Base-by-base conservation (phyloP, 768 basidiomycete genomes). In the Lentinula sp. region DNA sequence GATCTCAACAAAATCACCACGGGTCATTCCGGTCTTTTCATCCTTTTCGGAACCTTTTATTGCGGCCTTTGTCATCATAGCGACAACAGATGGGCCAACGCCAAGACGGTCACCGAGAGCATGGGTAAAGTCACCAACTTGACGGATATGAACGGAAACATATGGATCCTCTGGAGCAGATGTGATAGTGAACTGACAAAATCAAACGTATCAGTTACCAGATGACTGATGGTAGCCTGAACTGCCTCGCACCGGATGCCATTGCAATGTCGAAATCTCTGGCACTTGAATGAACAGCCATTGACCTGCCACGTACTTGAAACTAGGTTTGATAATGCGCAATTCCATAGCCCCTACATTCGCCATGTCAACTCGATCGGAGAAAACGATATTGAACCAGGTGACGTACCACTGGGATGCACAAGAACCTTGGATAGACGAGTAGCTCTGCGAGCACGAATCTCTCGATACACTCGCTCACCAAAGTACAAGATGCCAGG, bases 141-240 rank as follows among this genome's bases (percentile, higher is more conserved):
- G 94, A 71, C 93, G 91, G 67, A 98, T 89, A 72, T 97, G 95
- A 57, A 96, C 73, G 28, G 92, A 93, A 49, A 97, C 84, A 70
- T 93, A 96, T 2, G 93, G 90, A 68, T 97, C 95, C 66, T 95
- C 93, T 3, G 95, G 95, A 13, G 95, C 93, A 42, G 93, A 95
- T 0, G 93, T 94, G 75, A 95, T 95, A 42, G 93, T 95, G 75
- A 96, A 95, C 90, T 94, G 67, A 39, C 28, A 53, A 56, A 21
- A 62, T 60, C 23, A 54, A 52, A 42, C 28, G 52, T 7, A 21
- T 37, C 5, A 42, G 32, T 43, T 95, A 45, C 91, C 94, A 74
- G 95, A 94, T 89, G 67, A 16, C 23, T 56, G 40, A 16, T 40
- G 31, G 18, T 18, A 28, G 16, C 21, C 48, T 49, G 6, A 34